Evolutionary conservation across 192 early-diverging fungal species (phyloP).

Genomic region (Bifiguratus adelaidae): DNA sequence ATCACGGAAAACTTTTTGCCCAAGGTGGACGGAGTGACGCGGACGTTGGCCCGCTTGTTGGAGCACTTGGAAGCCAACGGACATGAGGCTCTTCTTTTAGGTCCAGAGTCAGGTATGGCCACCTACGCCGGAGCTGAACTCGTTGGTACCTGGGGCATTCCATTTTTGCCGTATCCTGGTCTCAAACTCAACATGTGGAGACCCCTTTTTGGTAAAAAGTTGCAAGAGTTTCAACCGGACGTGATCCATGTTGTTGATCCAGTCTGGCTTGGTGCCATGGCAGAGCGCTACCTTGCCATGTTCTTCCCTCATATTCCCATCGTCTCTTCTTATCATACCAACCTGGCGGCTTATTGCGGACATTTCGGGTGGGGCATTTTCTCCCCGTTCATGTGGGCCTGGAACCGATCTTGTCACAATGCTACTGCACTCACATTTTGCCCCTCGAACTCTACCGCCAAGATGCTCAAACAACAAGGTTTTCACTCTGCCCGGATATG

Average conservation of each 20-base stretch:
- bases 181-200: constrained; percentile 20
- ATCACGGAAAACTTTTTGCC: constrained; percentile 21
- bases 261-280: constrained; percentile 14
- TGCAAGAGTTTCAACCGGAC: constrained; percentile 14
- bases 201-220: constrained; percentile 8
- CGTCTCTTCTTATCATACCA: constrained; percentile 20
- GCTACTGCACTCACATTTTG: constrained; percentile 8
- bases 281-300: neutral
- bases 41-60: constrained; percentile 10
- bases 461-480: constrained; percentile 10
- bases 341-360: constrained; percentile 14
- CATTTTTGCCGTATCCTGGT: constrained; percentile 16
- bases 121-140: constrained; percentile 13
- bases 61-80: constrained; percentile 14
- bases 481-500: constrained; percentile 13
- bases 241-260: constrained; percentile 21
- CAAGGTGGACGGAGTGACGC: constrained; percentile 22
- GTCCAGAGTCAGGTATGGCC: constrained; percentile 16
- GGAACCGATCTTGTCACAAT: constrained; percentile 16
- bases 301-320: constrained; percentile 9
- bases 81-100: constrained; percentile 15
- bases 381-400: constrained; percentile 15
- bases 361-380: constrained; percentile 18
- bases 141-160: constrained; percentile 15
- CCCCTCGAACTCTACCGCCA: constrained; percentile 12